phyloP scores from a whole-genome alignment of 2,329 filamentous ascomycete species.

The Chaetomiaceae sp. region DNA sequence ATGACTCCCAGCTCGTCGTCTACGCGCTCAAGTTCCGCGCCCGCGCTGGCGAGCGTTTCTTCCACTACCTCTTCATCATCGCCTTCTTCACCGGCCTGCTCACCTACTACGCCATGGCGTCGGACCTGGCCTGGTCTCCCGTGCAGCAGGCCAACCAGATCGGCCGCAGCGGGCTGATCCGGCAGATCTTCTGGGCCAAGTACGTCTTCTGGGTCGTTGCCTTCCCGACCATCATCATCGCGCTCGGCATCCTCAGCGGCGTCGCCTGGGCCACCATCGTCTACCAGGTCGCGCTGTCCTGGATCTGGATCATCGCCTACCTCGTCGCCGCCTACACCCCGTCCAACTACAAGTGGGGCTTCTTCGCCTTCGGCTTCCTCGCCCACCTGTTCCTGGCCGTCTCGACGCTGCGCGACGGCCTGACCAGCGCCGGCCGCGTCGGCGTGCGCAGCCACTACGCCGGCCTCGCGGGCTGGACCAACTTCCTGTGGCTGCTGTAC shows the following conservation, averaged over 20 bases:
- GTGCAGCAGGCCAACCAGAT: slow-evolving; percentile 33
- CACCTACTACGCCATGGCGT: slow-evolving; percentile 47
- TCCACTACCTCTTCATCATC: slow-evolving; percentile 50
- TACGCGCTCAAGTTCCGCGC: slow-evolving; percentile 37
- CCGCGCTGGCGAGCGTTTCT: slow-evolving; percentile 44
- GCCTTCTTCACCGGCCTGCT: slow-evolving; percentile 44
- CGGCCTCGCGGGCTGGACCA: slow-evolving; percentile 41
- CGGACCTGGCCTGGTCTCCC: slow-evolving; percentile 43
- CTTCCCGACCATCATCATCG: slow-evolving; percentile 40
- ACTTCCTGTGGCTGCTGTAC: slow-evolving; percentile 49
- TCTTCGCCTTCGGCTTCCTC: slow-evolving; percentile 46
- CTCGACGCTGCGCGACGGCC: slow-evolving; percentile 37
- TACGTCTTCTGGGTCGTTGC: slow-evolving; percentile 50
- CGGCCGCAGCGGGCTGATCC: slow-evolving; percentile 24
- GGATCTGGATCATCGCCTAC: slow-evolving; percentile 48
- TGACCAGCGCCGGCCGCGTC: slow-evolving; percentile 35
- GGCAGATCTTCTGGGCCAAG: slow-evolving; percentile 51
- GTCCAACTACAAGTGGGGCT: slow-evolving; percentile 52
- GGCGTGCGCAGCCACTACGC: slow-evolving; percentile 40
- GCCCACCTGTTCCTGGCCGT: slow-evolving; percentile 42
- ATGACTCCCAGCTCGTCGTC: slow-evolving; percentile 33
- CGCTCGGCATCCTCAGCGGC: slow-evolving; percentile 45
- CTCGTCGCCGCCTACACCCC: slow-evolving; percentile 42
- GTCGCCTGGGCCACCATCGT: slow-evolving; percentile 51
- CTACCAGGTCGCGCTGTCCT: slow-evolving; percentile 43